Percentiles rank a stretch among this genome's conserved stretches.
These are phyloP conservation scores for Chamaenerion angustifolium DNA, from an alignment of 345 rosid species.

Conservation along the genomic window DNA sequence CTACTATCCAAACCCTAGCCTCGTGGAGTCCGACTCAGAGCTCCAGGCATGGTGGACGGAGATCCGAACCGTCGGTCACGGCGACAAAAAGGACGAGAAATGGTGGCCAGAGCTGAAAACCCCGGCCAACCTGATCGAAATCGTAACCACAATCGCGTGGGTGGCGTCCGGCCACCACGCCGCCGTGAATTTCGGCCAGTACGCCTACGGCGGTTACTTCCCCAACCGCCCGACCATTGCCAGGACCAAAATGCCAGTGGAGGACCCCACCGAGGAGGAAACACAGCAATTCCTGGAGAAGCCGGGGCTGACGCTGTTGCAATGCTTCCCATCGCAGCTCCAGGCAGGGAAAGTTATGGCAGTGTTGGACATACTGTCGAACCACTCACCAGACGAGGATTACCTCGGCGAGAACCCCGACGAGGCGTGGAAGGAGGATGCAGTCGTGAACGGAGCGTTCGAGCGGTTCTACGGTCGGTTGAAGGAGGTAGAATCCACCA, in stretches of 20 bases:
- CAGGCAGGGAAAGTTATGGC: conserved; percentile 19
- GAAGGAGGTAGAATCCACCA: conserved; percentile 23
- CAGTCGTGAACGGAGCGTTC: conserved; percentile 20
- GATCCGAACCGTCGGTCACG: conserved; percentile 34
- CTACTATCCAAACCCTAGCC: conserved; percentile 22
- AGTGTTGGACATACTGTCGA: conserved; percentile 23
- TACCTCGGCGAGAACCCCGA: conserved; percentile 25
- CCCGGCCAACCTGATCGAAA: conserved; percentile 17
- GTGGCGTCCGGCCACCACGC: conserved; percentile 23
- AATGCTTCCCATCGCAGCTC: conserved; percentile 23
- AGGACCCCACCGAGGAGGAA: conserved; percentile 21
- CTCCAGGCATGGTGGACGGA: conserved; percentile 52
- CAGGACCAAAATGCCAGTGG: conserved; percentile 27
- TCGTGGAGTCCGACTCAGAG: conserved; percentile 25
- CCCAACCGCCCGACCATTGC: conserved; percentile 38
- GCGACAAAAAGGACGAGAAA: conserved; percentile 31
- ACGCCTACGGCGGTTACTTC: conserved; percentile 31
- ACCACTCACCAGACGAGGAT: conserved; percentile 40
- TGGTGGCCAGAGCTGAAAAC: conserved; percentile 37
- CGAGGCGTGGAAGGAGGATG: conserved; percentile 19
- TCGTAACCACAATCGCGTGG: conserved; percentile 31
- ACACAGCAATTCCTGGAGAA: conserved; percentile 20
- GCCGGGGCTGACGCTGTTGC: conserved; percentile 20
- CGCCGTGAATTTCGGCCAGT: conserved; percentile 24
- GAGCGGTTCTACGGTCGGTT: conserved; percentile 21